Evolutionary conservation across 495 filamentous ascomycete species (phyloP), one percentile per base, ranked within the genome.

Genomic region (Xylaria acuta): DNA sequence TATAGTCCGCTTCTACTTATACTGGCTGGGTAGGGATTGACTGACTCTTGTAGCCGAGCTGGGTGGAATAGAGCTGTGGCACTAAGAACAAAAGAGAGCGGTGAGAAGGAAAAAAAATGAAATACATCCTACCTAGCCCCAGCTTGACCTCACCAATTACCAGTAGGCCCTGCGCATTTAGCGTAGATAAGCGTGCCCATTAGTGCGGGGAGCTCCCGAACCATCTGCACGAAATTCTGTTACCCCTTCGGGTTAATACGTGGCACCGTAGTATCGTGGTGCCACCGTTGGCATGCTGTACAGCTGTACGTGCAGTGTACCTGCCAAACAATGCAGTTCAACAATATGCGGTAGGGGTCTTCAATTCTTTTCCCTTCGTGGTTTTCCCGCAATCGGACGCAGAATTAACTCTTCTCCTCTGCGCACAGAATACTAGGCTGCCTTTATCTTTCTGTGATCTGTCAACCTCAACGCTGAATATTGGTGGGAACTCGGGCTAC

Each of bases 131-230:
- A 62, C 32, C 59, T 62, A 59, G 56, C 56, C 32, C 34, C 38
- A 47, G 62, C 40, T 51, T 51, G 45, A 65, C 63, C 20, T 47
- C 14, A 16, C 63, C 63, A 65, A 49, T 22, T 49, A 38, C 32
- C 16, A 34, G 45, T 8, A 49, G 41, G 14, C 45, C 60, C 60
- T 64, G 60, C 38, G 22, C 38, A 18, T 27, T 64, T 64, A 64
- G 60, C 22, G 60, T 54, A 27, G 68, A 70, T 70, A 70, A 69
- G 68, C 68, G 68, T 14, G 32, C 32, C 41, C 25, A 58, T 73
- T 73, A 69, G 70, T 74, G 75, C 70, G 75, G 72, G 75, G 71
- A 66, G 36, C 53, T 73, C 73, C 71, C 60, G 72, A 74, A 54
- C 64, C 41, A 68, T 73, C 75, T 75, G 70, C 75, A 74, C 70